Evolutionary conservation across 345 rosid genomes (phyloP).

Genomic region (Eucalyptus pauciflora): DNA sequence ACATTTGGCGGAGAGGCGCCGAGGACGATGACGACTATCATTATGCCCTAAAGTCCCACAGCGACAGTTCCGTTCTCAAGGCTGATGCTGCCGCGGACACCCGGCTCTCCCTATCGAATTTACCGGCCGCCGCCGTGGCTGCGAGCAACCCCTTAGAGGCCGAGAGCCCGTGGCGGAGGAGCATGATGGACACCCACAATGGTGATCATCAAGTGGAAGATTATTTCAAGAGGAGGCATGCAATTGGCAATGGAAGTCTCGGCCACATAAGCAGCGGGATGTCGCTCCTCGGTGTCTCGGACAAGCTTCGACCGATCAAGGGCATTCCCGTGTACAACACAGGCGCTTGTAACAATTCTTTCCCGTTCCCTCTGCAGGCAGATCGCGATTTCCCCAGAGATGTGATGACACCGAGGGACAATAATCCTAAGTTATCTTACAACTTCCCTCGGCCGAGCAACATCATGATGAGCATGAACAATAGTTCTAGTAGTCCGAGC

Average conservation of each 20-base stretch:
- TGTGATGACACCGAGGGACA: not conserved
- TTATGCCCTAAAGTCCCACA: constrained; percentile 3
- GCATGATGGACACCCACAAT: not conserved
- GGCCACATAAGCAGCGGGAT: constrained; percentile 5
- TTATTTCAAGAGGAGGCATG: not conserved
- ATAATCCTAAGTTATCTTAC: not conserved
- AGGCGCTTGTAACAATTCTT: not conserved
- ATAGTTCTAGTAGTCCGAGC: not conserved
- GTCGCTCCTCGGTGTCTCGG: constrained; percentile 12
- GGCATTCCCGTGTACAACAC: constrained; percentile 29
- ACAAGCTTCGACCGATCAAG: constrained; percentile 17
- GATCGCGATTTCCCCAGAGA: not conserved
- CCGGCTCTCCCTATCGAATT: constrained; percentile 18
- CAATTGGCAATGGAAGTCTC: not conserved
- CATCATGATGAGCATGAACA: not conserved
- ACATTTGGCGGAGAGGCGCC: constrained; percentile 13
- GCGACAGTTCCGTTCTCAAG: constrained; percentile 10
- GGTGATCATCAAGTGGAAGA: not conserved
- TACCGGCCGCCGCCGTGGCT: not conserved
- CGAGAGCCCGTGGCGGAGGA: not conserved
- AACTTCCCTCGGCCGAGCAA: not conserved
- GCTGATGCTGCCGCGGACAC: constrained; percentile 4
- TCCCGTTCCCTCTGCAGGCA: not conserved
- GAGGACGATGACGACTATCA: not conserved
- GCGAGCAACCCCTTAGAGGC: not conserved